These are phyloP conservation scores for Lachnellula suecica DNA, from an alignment of 2,329 filamentous ascomycete genomes.

Conservation along the genomic window DNA sequence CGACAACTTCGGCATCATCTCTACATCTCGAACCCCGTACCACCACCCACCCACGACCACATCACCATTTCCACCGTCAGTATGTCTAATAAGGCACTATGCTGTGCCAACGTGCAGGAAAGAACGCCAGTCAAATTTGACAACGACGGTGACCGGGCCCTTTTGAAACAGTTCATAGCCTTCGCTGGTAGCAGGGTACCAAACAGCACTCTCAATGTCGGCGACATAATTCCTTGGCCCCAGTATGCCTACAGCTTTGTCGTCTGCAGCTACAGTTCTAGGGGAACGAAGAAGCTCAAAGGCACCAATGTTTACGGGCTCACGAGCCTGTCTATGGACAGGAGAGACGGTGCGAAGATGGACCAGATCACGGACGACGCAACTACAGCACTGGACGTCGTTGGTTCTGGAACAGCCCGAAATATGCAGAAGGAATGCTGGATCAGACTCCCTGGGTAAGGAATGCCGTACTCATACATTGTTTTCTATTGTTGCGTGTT, in stretches of 20 bases:
- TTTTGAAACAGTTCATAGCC: neutral
- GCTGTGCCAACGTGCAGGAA: too few species aligned
- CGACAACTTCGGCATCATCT: too few species aligned
- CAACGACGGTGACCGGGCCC: neutral
- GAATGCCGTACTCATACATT: too few species aligned
- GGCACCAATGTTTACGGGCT: neutral
- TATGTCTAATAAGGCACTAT: too few species aligned
- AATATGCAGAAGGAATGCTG: neutral
- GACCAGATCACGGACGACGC: neutral
- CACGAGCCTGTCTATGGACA: neutral
- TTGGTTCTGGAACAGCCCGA: neutral
- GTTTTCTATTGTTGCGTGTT: too few species aligned
- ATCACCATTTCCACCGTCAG: too few species aligned
- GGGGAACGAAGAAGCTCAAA: neutral
- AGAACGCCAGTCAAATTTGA: neutral
- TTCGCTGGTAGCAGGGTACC: neutral
- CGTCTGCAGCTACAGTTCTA: neutral
- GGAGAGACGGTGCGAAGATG: neutral
- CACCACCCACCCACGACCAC: too few species aligned
- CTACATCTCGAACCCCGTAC: too few species aligned
- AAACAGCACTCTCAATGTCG: neutral
- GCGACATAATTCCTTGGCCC: neutral
- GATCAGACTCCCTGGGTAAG: neutral
- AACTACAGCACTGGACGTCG: neutral
- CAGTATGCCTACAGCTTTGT: neutral